Base-by-base conservation (phyloP, 2,329 filamentous ascomycete genomes). In the Aspergillus sp. region DNA sequence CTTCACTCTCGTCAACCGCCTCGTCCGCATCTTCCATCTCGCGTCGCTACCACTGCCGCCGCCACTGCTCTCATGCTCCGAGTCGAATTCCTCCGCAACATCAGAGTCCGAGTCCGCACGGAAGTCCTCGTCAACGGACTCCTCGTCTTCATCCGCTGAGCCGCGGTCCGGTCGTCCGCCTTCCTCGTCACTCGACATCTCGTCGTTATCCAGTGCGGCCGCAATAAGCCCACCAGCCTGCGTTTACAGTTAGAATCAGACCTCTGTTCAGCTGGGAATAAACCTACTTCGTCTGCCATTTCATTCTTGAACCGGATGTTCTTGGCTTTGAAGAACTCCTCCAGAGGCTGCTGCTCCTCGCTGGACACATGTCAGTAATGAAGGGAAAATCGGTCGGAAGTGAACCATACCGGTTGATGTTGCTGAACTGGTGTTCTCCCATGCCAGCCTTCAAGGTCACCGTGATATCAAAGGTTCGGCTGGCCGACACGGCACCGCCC, bases 241-340 rank as follows among this genome's bases (percentile, higher is more conserved):
- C 20, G 16, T 14, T 6, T 19, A 12, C 14, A 26, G 10, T 14
- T 12, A 26, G 11, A 14, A n/a, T 14, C 10, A 26, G 2, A 5
- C 25, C 12, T 7, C 13, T 26, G 2, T 26, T n/a, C 8, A 20
- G 15, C 13, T 35, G n/a, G n/a, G n/a, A n/a, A n/a, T n/a, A n/a
- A 46, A 57, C 82, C 79, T 57, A 85, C 82, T 48, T 98, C 91
- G 57, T 95, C 91, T 41, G 93, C 82, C 68, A 98, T 95, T 65
- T 98, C 91, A 60, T 98, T 98, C 78, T 95, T 96, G 36, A 93
- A 88, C 34, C 89, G 84, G 52, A 98, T 74, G 40, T 81, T 83
- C 71, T 96, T 96, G 47, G 86, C 76, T 64, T 93, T 91, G 75
- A 98, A 95, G 68, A 98, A 98, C 47, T 82, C 80, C 61, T 98